Evolutionary conservation across 768 basidiomycete genomes (phyloP), one percentile per base, ranked within the genome.

Genomic region (Cystobasidium tubakii): DNA sequence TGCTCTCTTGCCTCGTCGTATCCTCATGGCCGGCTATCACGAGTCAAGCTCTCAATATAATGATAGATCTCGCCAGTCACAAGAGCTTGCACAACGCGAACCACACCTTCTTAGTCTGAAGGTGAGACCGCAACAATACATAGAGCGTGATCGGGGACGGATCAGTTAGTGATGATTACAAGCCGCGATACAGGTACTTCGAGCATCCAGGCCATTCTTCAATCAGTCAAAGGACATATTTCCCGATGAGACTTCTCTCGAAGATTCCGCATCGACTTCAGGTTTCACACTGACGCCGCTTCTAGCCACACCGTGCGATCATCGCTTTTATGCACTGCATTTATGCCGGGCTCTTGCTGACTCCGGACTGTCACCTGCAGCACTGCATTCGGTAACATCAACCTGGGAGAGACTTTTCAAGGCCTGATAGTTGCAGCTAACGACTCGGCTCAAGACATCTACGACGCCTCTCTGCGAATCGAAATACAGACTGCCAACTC

Each of bases 331-430:
- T 33, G 2, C 33, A 65, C 29, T 33, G 33, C 23, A 63, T 39
- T 7, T 63, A 66, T 10, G 12, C 6, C 9, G 10, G 44, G 42
- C 44, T 31, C 10, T n/a, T 53, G 66, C 66, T 50, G 3, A 53
- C 36, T 9, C 15, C 10, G 17, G 29, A 25, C 44, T 27, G 1
- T 43, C 64, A 4, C 15, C 66, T 53, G 42, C 54, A 71, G 69
- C 34, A 71, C 50, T 12, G 9, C 69, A 21, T 71, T 71, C 25
- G 69, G 69, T 15, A 62, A 55, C 27, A 71, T 71, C 69, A 71
- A 71, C 33, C 69, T 71, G 4, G 69, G 69, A 34, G 69, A 71
- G 69, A 71, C 69, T 2, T 71, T 71, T 36, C 33, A 39, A 55
- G 69, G 69, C 4, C 54, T 71, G 1, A 55, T 71, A 9, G 69